Evolutionary conservation across 129 eudicot genomes (phyloP), one percentile per base, ranked within the genome.

Genomic region (Helianthus annuus): DNA sequence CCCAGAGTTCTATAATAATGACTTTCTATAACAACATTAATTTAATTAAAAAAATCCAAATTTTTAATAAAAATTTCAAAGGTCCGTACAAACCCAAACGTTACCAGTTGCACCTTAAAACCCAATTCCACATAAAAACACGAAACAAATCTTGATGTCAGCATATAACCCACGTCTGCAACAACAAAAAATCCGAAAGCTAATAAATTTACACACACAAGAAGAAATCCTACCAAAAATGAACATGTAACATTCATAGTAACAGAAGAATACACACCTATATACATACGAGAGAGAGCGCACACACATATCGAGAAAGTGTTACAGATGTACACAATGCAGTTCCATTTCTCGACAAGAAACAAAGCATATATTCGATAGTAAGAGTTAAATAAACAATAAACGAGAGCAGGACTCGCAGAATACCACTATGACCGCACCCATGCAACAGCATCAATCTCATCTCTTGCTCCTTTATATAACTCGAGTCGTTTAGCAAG

Each of bases 381-480:
- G 53, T 60, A 16, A 49, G 59, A 6, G 62, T 67, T 15, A 56
- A 15, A 52, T 9, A 51, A 57, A 11, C 45, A 15, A 53, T 14
- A 14, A 42, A 65, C 6, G 46, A 29, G 29, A 22, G 52, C 44
- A 51, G 22, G 11, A 78, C 78, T 80, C 64, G 57, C 70, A 68
- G 53, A 56, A 22, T 39, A 64, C 42, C 48, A 49, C 29, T 36
- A 24, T 77, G 61, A 92, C 44, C 91, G 87, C 52, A 73, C 80
- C 92, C 89, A 91, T 53, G 88, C 82, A 7, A 86, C 95, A 62
- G 97, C 72, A 22, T 88, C 97, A 14, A 91, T 78, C 80, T 91
- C 95, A 70, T 91, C 97, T 71, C 95, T 85, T 48, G 95, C 97
- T 58, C 77, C 76, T 83, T 91, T 85, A 78, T 87, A 88, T 53